A percentile compares a stretch with the other conserved stretches of the same genome.
These are phyloP conservation scores for Aspergillus amoenus DNA, from an alignment of 2,329 filamentous ascomycete genomes.

Conservation along the genomic window DNA sequence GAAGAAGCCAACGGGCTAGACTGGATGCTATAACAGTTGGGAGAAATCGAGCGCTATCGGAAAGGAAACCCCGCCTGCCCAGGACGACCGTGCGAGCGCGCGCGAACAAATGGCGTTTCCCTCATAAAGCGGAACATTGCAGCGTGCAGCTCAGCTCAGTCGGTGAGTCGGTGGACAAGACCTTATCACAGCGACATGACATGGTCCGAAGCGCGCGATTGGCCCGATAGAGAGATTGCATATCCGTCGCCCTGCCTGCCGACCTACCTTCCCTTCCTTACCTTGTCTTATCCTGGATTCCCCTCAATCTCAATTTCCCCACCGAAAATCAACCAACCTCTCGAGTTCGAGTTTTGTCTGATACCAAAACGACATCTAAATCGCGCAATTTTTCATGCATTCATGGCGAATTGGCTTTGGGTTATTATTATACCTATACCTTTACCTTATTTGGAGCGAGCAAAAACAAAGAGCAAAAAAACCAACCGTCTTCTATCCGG, in stretches of 20 bases:
- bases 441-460: constrained; percentile 17
- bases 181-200: constrained; percentile 11
- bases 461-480: constrained; percentile 14
- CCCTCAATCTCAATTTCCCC: not conserved
- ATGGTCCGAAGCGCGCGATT: constrained; percentile 11
- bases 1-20: constrained; percentile 90
- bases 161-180: constrained; percentile 9
- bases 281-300: not conserved
- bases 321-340: not conserved
- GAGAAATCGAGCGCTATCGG: not conserved
- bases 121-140: not conserved
- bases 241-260: not conserved
- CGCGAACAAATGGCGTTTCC: not conserved
- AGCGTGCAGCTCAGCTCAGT: constrained; percentile 4
- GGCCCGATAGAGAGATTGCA: constrained; percentile 17
- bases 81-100: not conserved
- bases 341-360: constrained; percentile 2
- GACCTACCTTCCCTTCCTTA: not conserved
- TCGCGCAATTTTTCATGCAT: constrained; percentile 22
- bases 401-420: constrained; percentile 23
- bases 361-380: constrained; percentile 9
- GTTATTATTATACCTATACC: constrained; percentile 3
- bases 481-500: not conserved
- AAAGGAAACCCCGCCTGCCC: not conserved
- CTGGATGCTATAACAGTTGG: constrained; percentile 68